These are phyloP conservation scores for Alternaria consortialis DNA, from an alignment of 2,329 filamentous ascomycete genomes.

Conservation along the genomic window DNA sequence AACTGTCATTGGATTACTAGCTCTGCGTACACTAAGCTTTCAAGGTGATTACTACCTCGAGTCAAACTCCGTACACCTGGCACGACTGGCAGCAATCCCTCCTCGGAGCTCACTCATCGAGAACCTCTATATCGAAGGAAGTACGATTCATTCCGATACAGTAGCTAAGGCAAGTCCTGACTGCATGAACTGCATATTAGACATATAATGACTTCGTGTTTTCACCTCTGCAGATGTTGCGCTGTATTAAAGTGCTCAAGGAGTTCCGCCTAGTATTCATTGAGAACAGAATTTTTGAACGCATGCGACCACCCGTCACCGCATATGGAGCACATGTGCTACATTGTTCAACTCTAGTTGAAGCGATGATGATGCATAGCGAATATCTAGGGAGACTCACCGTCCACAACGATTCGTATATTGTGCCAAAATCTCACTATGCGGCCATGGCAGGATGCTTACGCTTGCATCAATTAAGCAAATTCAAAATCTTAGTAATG, in stretches of 20 bases:
- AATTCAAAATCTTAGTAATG: neutral
- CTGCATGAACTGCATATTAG: no score
- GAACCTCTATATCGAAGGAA: neutral
- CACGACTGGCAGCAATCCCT: neutral
- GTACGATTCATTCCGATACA: neutral
- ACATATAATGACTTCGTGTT: no score
- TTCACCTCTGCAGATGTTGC: no score
- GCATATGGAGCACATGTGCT: neutral
- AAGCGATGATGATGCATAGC: neutral
- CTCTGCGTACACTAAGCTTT: neutral
- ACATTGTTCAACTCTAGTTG: neutral
- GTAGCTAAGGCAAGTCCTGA: no score
- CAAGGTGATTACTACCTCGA: neutral
- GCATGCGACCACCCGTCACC: neutral
- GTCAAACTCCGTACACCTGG: neutral
- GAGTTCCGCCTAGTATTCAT: neutral
- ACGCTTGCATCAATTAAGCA: neutral
- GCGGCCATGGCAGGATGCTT: neutral
- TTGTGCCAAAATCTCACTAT: neutral
- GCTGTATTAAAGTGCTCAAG: neutral
- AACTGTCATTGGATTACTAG: neutral
- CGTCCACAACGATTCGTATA: neutral
- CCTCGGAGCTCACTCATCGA: neutral
- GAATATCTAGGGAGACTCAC: neutral
- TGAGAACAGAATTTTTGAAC: neutral